Evolutionary conservation across 148 eudicot species (phyloP), one percentile per base, ranked within the genome.

Genomic region (Cornus suecica): DNA sequence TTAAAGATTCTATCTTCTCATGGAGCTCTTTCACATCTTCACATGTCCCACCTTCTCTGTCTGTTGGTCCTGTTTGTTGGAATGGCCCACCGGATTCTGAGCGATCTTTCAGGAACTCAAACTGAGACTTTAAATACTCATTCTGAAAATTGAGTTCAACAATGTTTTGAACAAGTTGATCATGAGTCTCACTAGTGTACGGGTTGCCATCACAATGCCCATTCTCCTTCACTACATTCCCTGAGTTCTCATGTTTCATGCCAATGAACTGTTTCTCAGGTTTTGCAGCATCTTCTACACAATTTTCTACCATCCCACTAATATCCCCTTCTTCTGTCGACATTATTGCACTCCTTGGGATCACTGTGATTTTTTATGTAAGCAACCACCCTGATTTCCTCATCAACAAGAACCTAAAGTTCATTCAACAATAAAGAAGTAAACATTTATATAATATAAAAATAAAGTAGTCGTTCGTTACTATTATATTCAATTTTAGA

Each of bases 61-160:
- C 87, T 65, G 61, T 62, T 27, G 71, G 79, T 68, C 74, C 71
- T 48, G 72, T 76, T 77, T 14, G 81, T 58, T 72, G 79, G 74
- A 30, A 66, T 75, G 86, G 61, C 45, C 34, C 81, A 68, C 64
- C 70, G 34, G 81, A 74, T 61, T 76, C 80, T 18, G 65, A 60
- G 30, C 69, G 80, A 48, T 58, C 67, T 60, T 84, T 81, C 77
- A 90, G 70, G 48, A 77, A 88, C 82, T 83, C 85, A 76, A 88
- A 82, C 68, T 92, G 91, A 80, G 97, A 91, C 88, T 86, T 93
- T 62, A 96, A 82, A 81, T 87, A 96, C 74, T 93, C 98, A 69
- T 88, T 91, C 80, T 95, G 91, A 58, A 91, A 91, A 70, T 85
- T 81, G 28, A 89, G 91, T 74, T 95, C 94, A 18, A 85, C 77